phyloP scores from a whole-genome alignment of 805 yeast genomes.

The Barnettozyma botsteinii region DNA sequence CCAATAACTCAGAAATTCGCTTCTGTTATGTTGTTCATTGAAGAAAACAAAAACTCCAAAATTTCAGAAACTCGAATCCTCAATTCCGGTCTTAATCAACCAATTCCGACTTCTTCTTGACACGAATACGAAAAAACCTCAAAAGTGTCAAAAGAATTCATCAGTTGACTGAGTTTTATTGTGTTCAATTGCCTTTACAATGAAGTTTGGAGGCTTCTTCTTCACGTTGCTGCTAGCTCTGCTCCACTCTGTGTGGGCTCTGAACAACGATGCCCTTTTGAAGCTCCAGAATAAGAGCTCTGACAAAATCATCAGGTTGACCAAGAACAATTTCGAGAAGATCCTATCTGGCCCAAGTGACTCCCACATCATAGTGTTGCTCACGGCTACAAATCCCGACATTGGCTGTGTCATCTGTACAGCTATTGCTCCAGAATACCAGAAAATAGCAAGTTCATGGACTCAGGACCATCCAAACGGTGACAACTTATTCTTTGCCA shows the following conservation, averaged over 20 bases:
- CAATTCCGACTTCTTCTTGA: background rate
- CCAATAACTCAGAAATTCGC: too few relatives aligned
- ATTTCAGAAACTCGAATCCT: too few relatives aligned
- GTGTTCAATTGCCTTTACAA: too few relatives aligned
- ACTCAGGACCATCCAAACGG: slow-evolving; percentile 49
- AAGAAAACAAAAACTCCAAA: too few relatives aligned
- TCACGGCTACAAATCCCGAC: slow-evolving; percentile 70
- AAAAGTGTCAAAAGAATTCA: background rate
- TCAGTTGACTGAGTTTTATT: too few relatives aligned
- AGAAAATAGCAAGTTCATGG: slow-evolving; percentile 60
- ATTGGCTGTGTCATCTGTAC: slow-evolving; percentile 75
- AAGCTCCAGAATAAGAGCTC: slow-evolving; percentile 25
- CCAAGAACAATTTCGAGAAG: slow-evolving; percentile 53
- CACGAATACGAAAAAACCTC: background rate
- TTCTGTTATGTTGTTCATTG: too few relatives aligned
- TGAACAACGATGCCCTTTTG: slow-evolving; percentile 20
- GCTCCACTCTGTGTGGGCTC: slow-evolving; percentile 6
- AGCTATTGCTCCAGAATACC: slow-evolving; percentile 61
- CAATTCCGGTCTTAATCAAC: background rate
- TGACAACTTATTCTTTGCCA: slow-evolving; percentile 60
- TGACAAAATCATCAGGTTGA: slow-evolving; percentile 40
- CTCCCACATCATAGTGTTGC: slow-evolving; percentile 60
- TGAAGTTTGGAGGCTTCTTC: slow-evolving; percentile 2
- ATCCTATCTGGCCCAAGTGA: slow-evolving; percentile 58
- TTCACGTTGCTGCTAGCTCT: slow-evolving; percentile 4